phyloP scores from a whole-genome alignment of 345 rosid genomes.

The Ailanthus altissimus region DNA sequence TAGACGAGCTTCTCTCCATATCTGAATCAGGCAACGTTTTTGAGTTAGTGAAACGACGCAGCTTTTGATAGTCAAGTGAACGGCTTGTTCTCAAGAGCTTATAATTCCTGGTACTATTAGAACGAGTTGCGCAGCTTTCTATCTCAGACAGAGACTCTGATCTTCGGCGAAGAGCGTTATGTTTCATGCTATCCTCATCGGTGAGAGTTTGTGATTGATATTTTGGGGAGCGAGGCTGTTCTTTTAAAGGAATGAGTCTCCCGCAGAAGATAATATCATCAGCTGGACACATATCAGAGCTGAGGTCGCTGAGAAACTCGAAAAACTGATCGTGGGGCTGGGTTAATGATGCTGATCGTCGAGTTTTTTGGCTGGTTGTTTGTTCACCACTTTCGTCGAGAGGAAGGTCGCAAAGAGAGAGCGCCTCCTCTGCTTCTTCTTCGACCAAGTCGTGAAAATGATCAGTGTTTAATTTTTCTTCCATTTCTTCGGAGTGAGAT shows the following conservation, averaged over 20 bases:
- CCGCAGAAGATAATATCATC: conserved; percentile 73
- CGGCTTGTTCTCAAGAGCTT: conserved; percentile 52
- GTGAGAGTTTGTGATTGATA: background rate
- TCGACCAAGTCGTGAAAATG: conserved; percentile 7
- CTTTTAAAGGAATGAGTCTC: conserved; percentile 55
- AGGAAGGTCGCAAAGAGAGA: conserved; percentile 59
- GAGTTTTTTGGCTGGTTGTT: background rate
- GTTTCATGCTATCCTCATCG: background rate
- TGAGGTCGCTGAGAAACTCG: conserved; percentile 49
- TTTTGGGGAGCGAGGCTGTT: conserved; percentile 17
- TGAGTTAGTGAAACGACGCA: conserved; percentile 26
- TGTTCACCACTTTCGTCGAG: conserved; percentile 15
- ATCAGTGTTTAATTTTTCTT: background rate
- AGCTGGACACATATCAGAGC: conserved; percentile 61
- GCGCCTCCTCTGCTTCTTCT: conserved; percentile 40
- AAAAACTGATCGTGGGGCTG: conserved; percentile 39
- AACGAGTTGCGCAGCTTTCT: conserved; percentile 27
- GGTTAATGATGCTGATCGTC: conserved; percentile 29
- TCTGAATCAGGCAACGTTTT: conserved; percentile 16
- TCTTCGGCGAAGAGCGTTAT: conserved; percentile 32
- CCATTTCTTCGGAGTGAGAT: conserved; percentile 19
- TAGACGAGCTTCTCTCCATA: conserved; percentile 32
- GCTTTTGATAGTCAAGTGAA: conserved; percentile 56
- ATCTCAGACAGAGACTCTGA: conserved; percentile 59
- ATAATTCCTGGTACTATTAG: conserved; percentile 28